These are phyloP conservation scores for Talaromyces sp. DNA, from an alignment of 2,329 filamentous ascomycete genomes.

Conservation along the genomic window DNA sequence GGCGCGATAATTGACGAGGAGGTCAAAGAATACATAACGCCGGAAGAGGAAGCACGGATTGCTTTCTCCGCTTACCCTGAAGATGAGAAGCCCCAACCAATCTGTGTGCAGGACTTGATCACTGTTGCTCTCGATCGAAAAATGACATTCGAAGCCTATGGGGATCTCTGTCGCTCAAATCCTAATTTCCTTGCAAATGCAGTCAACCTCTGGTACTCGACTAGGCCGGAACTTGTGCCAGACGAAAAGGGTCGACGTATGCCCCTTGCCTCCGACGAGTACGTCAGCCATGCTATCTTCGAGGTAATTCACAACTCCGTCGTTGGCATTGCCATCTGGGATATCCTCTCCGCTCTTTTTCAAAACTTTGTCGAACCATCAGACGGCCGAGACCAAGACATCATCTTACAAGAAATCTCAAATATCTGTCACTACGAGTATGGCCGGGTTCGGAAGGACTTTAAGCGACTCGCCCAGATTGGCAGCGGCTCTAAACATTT, in stretches of 20 bases:
- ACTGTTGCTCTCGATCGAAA: neutral
- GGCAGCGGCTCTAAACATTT: constrained; percentile 43
- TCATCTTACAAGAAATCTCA: constrained; percentile 49
- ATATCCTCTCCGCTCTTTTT: constrained; percentile 24
- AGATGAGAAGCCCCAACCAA: neutral
- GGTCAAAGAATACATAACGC: neutral
- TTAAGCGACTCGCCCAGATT: constrained; percentile 46
- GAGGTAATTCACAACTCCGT: constrained; percentile 43
- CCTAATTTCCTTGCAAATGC: neutral
- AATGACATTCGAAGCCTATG: neutral
- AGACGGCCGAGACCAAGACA: constrained; percentile 32
- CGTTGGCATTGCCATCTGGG: constrained; percentile 42
- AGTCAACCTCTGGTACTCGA: constrained; percentile 1
- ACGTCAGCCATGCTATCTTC: constrained; percentile 46
- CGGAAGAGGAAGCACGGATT: neutral
- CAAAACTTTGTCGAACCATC: constrained; percentile 28
- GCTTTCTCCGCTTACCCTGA: neutral
- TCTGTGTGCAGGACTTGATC: neutral
- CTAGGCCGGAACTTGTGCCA: constrained; percentile 38
- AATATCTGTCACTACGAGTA: constrained; percentile 51
- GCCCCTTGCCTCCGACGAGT: constrained; percentile 42
- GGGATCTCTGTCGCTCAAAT: neutral
- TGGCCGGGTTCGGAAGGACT: constrained; percentile 35
- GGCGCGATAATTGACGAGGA: constrained; percentile 21
- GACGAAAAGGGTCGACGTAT: constrained; percentile 48